A percentile compares a stretch with the other conserved stretches of the same genome.
Evolutionary conservation across 176 grass and related monocot species (phyloP).

Genomic region (Bolboschoenus planiculmis): DNA sequence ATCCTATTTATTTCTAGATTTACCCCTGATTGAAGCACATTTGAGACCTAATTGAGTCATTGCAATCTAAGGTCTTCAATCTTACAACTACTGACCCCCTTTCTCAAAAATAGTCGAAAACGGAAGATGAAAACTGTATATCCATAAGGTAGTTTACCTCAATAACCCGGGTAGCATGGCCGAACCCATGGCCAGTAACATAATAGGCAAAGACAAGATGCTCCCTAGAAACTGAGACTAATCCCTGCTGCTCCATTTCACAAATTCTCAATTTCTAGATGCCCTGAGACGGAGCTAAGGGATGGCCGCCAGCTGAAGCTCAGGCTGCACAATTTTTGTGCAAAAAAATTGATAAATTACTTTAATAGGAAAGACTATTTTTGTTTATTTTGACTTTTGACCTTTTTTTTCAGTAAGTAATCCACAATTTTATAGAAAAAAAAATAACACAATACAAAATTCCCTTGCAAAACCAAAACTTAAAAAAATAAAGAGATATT

Average conservation of each 20-base stretch:
- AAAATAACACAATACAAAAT: no score
- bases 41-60: neutral
- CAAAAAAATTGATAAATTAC: neutral
- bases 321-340: neutral
- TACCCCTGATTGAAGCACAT: neutral
- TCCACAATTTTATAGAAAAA: no score
- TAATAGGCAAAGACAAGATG: constrained; percentile 82
- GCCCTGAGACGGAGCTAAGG: neutral
- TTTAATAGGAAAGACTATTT: neutral
- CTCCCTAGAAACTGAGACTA: constrained; percentile 22
- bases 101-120: neutral
- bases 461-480: no score
- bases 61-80: neutral
- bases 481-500: no score
- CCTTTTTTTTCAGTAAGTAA: no score
- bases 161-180: constrained; percentile 87
- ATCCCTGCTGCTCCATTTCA: constrained; percentile 15
- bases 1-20: neutral
- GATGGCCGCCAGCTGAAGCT: neutral
- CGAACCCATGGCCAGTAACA: constrained; percentile 90
- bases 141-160: constrained; percentile 33
- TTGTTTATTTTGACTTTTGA: neutral
- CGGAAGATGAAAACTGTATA: neutral
- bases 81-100: neutral
- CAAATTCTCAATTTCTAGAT: constrained; percentile 34